A percentile compares a stretch with the other conserved stretches of the same genome.
These are phyloP conservation scores for Argentina anserina DNA, from an alignment of 306 rosid species.

Conservation along the genomic window DNA sequence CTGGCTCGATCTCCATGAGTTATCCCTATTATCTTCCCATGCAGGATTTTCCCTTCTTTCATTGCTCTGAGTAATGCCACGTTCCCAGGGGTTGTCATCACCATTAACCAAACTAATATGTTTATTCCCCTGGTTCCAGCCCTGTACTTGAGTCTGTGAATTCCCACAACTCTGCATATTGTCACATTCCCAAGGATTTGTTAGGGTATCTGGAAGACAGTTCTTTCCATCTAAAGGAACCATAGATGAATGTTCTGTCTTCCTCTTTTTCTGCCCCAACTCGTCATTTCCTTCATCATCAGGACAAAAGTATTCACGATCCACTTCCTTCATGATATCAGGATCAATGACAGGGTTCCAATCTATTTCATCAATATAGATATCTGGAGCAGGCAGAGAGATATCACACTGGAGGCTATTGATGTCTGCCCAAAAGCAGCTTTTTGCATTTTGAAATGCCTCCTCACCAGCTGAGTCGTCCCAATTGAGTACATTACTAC, in stretches of 20 bases:
- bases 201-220: slow-evolving; percentile 19
- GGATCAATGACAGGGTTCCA: slow-evolving; percentile 66
- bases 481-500: slow-evolving; percentile 55
- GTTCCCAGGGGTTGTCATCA: slow-evolving; percentile 49
- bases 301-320: slow-evolving; percentile 38
- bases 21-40: slow-evolving; percentile 36
- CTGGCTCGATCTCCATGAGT: slow-evolving; percentile 36
- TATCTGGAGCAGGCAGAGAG: slow-evolving; percentile 49
- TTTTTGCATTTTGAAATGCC: slow-evolving; percentile 72
- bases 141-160: slow-evolving; percentile 21
- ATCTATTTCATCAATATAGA: slow-evolving; percentile 57
- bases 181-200: slow-evolving; percentile 41
- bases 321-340: slow-evolving; percentile 62
- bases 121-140: slow-evolving; percentile 33
- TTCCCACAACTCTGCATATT: slow-evolving; percentile 8
- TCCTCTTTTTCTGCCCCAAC: slow-evolving; percentile 35
- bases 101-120: slow-evolving; percentile 18
- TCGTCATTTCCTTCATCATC: slow-evolving; percentile 36
- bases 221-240: slow-evolving; percentile 20
- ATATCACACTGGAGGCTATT: slow-evolving; percentile 42
- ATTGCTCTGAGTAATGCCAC: slow-evolving; percentile 22
- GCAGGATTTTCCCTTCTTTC: slow-evolving; percentile 32
- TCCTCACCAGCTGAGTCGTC: slow-evolving; percentile 71
- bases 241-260: slow-evolving; percentile 32
- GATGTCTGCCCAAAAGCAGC: slow-evolving; percentile 54